Evolutionary conservation across 352 stramenopile genomes (phyloP).

Genomic region (Pythium scleroteichum): DNA sequence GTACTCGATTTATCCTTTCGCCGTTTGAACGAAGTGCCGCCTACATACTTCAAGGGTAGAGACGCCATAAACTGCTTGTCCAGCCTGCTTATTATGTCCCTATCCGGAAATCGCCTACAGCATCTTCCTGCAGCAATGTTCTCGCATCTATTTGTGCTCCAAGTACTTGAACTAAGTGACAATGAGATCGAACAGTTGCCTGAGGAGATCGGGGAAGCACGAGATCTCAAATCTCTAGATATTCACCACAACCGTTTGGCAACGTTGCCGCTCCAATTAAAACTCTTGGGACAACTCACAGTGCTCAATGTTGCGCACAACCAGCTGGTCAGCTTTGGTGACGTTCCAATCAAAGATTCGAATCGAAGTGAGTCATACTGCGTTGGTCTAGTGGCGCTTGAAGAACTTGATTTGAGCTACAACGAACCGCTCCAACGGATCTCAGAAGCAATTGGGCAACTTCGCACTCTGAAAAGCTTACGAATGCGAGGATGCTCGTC

Average conservation of each 20-base stretch:
- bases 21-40: constrained; percentile 41
- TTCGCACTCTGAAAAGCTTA: constrained; percentile 41
- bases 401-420: constrained; percentile 54
- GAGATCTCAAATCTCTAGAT: constrained; percentile 50
- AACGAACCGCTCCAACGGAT: constrained; percentile 43
- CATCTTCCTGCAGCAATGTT: constrained; percentile 49
- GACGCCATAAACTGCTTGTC: constrained; percentile 54
- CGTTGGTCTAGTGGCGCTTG: constrained; percentile 35
- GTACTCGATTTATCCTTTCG: constrained; percentile 41
- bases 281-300: constrained; percentile 33
- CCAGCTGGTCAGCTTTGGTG: constrained; percentile 42
- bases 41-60: constrained; percentile 47
- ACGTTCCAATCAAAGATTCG: constrained; percentile 12
- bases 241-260: constrained; percentile 51
- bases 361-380: constrained; percentile 30
- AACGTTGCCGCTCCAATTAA: constrained; percentile 35
- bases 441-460: constrained; percentile 36
- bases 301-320: constrained; percentile 58
- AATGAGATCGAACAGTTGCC: constrained; percentile 55
- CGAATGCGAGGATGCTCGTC: constrained; percentile 39
- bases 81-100: constrained; percentile 64
- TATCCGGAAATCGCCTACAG: constrained; percentile 54
- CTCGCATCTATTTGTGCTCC: constrained; percentile 56
- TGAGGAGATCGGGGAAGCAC: constrained; percentile 50
- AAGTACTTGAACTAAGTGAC: constrained; percentile 53